Conservation (phyloP, 2,329 filamentous ascomycete genomes). For the Microdochium trichocladiopsis region DNA sequence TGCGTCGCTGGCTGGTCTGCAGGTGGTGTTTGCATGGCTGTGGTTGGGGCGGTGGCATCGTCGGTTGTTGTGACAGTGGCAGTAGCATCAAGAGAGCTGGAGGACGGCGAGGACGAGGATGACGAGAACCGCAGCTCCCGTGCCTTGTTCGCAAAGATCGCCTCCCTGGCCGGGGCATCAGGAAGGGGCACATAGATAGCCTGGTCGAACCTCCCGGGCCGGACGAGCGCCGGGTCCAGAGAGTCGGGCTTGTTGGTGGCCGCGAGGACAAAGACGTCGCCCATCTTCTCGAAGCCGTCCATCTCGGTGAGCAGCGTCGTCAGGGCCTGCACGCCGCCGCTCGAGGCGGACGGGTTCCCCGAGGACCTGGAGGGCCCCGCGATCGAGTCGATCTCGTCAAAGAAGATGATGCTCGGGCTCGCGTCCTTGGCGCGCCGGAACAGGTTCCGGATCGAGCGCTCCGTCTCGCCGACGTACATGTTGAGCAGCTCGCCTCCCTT, state of each 20-base stretch:
- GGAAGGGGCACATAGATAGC: slow-evolving; percentile 83
- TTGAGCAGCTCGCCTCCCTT: slow-evolving; percentile 91
- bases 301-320: slow-evolving; percentile 90
- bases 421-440: slow-evolving; percentile 83
- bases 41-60: too few species aligned
- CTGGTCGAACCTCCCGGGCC: slow-evolving; percentile 79
- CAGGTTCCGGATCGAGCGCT: slow-evolving; percentile 75
- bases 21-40: not conserved
- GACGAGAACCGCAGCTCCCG: slow-evolving; percentile 45
- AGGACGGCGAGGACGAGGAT: too few species aligned
- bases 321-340: slow-evolving; percentile 68
- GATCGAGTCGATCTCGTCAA: slow-evolving; percentile 92
- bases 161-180: slow-evolving; percentile 61
- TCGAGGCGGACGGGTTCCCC: slow-evolving; percentile 27
- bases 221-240: slow-evolving; percentile 77
- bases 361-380: slow-evolving; percentile 41
- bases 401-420: slow-evolving; percentile 89
- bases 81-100: too few species aligned
- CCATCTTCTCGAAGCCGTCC: slow-evolving; percentile 84
- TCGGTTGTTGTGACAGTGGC: not conserved
- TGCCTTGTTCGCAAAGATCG: slow-evolving; percentile 67
- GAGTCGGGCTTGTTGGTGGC: slow-evolving; percentile 87
- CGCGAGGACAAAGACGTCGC: slow-evolving; percentile 78
- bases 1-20: not conserved
- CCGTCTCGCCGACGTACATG: slow-evolving; percentile 96